Evolutionary conservation across 2,329 filamentous ascomycete species (phyloP), one percentile per base, ranked within the genome.

Genomic region (Coleophoma eucalyptorum): DNA sequence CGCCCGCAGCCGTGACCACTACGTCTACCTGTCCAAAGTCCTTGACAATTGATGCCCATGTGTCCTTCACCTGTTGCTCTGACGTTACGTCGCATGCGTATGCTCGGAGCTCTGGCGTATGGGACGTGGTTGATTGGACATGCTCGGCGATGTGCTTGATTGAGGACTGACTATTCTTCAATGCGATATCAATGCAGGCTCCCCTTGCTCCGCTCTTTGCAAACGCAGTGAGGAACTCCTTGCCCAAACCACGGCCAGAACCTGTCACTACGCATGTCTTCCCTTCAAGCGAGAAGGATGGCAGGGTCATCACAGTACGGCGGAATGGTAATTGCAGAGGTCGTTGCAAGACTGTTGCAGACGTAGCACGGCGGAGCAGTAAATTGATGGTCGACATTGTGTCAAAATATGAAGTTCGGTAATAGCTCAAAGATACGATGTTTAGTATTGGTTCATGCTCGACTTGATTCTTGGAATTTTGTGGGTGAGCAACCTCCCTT

Each of bases 251-350:
- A 15, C 75, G 72, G 8, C 70, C 76, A 40, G 72, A 77, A 6
- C 77, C 77, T 1, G 78, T 80, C 40, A 80, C 76, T 34, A 68
- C 70, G 20, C 73, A 65, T 0, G 73, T 77, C 54, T 66, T 68
- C 40, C 67, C 67, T 40, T 66, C 62, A 10, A 79, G 71, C 4
- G 75, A 76, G 58, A 78, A 76, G 33, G 55, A 52, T 3, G 56
- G 49, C 12, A 62, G 55, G 3, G 58, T 61, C 54, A 58, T 59
- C 21, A 59, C 52, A 7, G 40, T 53, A 46, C 55, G 55, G 32
- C 43, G 46, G 16, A 19, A 38, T 19, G 21, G 16, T 21, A 4
- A 16, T 21, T 42, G 40, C 15, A 19, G 19, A 8, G 26, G 26
- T 26, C 26, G 3, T 26, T 8, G 26, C 26, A 26, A 8, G 26